Evolutionary conservation across 768 basidiomycete genomes (phyloP).

Genomic region (Imleria badia): DNA sequence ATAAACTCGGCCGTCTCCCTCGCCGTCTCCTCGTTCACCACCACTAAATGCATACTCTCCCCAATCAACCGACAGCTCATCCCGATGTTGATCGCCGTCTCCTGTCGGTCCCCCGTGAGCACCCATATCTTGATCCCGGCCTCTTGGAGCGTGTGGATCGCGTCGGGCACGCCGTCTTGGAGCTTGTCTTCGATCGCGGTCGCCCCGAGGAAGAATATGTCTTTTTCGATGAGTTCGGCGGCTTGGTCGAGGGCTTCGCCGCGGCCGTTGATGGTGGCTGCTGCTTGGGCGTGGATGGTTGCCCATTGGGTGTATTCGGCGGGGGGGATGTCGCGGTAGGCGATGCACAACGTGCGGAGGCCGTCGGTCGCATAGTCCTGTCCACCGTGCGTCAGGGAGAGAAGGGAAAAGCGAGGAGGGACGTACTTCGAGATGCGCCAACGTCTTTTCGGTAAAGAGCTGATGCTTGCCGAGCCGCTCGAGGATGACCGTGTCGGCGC

Average conservation of each 20-base stretch:
- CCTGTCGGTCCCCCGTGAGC: slow-evolving; percentile 95
- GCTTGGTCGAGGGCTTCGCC: slow-evolving; percentile 93
- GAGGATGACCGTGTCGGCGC: slow-evolving; percentile 96
- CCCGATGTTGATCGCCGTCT: slow-evolving; percentile 99
- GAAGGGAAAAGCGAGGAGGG: background rate
- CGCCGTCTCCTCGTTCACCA: slow-evolving; percentile 87
- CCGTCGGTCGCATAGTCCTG: slow-evolving; percentile 98
- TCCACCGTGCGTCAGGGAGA: background rate
- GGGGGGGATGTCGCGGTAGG: slow-evolving; percentile 88
- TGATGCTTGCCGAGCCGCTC: slow-evolving; percentile 89
- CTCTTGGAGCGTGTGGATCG: slow-evolving; percentile 96
- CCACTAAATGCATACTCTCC: slow-evolving; percentile 98
- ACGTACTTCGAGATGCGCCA: slow-evolving; percentile 85
- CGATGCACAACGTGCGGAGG: slow-evolving; percentile 93
- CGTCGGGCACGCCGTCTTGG: slow-evolving; percentile 97
- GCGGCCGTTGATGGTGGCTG: slow-evolving; percentile 92
- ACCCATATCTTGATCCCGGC: slow-evolving; percentile 99
- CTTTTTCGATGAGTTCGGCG: slow-evolving; percentile 94
- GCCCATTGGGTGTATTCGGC: slow-evolving; percentile 92
- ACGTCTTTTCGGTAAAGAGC: slow-evolving; percentile 79
- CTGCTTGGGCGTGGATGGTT: slow-evolving; percentile 85
- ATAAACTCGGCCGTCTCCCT: slow-evolving; percentile 84
- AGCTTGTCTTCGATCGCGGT: slow-evolving; percentile 99
- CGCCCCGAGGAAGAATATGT: slow-evolving; percentile 89
- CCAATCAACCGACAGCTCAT: slow-evolving; percentile 96